phyloP scores from a whole-genome alignment of 169 alveolate genomes.

The Cryptosporidium sp. region DNA sequence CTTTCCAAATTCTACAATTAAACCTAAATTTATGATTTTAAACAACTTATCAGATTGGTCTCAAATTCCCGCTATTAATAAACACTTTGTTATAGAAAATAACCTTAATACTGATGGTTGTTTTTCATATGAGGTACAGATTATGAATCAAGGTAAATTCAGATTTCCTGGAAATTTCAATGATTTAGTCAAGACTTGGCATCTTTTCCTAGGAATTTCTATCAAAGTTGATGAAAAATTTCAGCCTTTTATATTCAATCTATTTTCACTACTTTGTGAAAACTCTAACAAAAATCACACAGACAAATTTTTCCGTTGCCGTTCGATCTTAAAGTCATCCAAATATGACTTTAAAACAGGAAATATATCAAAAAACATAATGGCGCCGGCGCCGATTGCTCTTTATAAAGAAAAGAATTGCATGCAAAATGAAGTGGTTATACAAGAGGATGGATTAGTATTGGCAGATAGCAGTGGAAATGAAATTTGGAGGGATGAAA shows the following conservation, averaged over 20 bases:
- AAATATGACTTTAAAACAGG: not conserved
- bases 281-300: not conserved
- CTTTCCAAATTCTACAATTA: not conserved
- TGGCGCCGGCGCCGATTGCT: not conserved
- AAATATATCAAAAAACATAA: not conserved
- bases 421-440: not conserved
- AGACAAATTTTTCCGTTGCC: not conserved
- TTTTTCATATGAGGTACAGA: not conserved
- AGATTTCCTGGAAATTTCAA: not conserved
- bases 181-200: slow-evolving; percentile 9
- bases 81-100: not conserved
- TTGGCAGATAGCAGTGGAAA: not conserved
- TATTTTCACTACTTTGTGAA: not conserved
- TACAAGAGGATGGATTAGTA: not conserved
- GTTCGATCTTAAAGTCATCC: not conserved
- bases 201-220: not conserved
- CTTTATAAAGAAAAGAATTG: not conserved
- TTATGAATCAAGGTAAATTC: not conserved
- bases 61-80: not conserved
- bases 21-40: not conserved
- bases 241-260: not conserved
- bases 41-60: not conserved
- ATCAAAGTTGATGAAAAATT: not conserved
- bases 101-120: not conserved
- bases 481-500: slow-evolving; percentile 1